These are phyloP conservation scores for Globisporangium canariense DNA, from an alignment of 352 stramenopile genomes.

Conservation along the genomic window DNA sequence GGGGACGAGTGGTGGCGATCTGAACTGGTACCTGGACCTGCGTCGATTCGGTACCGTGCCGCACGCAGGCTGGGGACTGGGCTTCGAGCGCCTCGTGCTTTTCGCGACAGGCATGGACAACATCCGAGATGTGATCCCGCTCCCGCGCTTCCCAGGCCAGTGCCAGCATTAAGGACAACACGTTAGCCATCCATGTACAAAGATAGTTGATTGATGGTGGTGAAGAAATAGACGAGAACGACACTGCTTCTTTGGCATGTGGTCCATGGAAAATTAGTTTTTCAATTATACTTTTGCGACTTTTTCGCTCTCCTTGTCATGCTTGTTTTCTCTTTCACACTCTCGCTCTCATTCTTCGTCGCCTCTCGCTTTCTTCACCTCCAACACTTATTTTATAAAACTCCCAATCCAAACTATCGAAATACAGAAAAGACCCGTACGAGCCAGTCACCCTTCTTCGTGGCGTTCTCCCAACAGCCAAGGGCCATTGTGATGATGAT, in stretches of 20 bases:
- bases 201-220: not conserved
- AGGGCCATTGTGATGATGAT: too few species aligned
- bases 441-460: not conserved
- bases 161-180: slow-evolving; percentile 54
- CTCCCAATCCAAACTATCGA: slow-evolving; percentile 7
- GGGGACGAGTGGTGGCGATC: slow-evolving; percentile 26
- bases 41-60: slow-evolving; percentile 96
- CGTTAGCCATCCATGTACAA: not conserved
- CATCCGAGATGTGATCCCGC: slow-evolving; percentile 97
- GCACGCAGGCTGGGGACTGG: slow-evolving; percentile 97
- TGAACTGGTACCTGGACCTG: slow-evolving; percentile 98
- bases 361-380: slow-evolving; percentile 9
- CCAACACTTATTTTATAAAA: slow-evolving; percentile 5
- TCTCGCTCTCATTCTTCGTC: not conserved
- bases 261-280: slow-evolving; percentile 7
- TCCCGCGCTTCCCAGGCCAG: slow-evolving; percentile 94
- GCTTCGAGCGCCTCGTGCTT: slow-evolving; percentile 97
- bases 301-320: slow-evolving; percentile 8
- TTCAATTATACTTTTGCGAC: slow-evolving; percentile 14
- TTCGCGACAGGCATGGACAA: slow-evolving; percentile 98
- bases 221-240: not conserved
- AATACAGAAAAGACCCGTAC: slow-evolving; percentile 11
- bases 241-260: not conserved
- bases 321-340: not conserved
- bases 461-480: slow-evolving; percentile 2